Conservation (phyloP, 1,139 yeast genomes). For the Geotrichum histeridarum region DNA sequence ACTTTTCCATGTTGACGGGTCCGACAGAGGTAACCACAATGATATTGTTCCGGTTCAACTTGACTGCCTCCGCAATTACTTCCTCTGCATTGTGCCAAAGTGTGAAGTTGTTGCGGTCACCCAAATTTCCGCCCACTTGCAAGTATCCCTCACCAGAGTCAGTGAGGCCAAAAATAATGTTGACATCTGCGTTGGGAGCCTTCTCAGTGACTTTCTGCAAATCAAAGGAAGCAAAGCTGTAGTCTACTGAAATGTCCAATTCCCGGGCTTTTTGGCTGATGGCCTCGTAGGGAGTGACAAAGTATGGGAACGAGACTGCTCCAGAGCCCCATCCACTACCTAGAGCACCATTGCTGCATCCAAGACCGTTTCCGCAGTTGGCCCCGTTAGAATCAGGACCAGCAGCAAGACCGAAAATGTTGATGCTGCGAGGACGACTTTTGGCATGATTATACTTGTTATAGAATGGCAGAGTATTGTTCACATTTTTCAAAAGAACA, state of each 20-base stretch:
- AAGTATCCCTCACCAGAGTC: constrained; percentile 58
- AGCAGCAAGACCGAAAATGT: constrained; percentile 41
- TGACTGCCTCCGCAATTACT: constrained; percentile 47
- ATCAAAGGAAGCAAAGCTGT: constrained; percentile 39
- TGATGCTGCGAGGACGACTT: constrained; percentile 46
- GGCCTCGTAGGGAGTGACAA: constrained; percentile 47
- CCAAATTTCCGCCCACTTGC: constrained; percentile 51
- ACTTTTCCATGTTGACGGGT: constrained; percentile 54
- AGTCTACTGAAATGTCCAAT: constrained; percentile 24
- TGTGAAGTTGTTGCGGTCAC: constrained; percentile 54
- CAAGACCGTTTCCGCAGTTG: constrained; percentile 35
- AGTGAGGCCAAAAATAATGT: constrained; percentile 43
- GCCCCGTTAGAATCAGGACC: constrained; percentile 37
- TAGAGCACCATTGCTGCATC: constrained; percentile 32
- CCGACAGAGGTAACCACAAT: constrained; percentile 58
- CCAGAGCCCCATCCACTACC: constrained; percentile 46
- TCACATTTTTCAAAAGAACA: constrained; percentile 50
- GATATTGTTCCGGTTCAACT: constrained; percentile 49
- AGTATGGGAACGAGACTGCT: constrained; percentile 50
- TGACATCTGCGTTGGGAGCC: constrained; percentile 49
- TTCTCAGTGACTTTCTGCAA: constrained; percentile 46
- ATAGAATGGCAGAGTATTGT: constrained; percentile 49
- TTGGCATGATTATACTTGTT: constrained; percentile 41
- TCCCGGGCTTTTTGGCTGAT: constrained; percentile 23
- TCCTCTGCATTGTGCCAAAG: constrained; percentile 61